A percentile compares a stretch with the other conserved stretches of the same genome.
Conservation (phyloP, 805 yeast species). For the Hermanozyma aechmeae region DNA sequence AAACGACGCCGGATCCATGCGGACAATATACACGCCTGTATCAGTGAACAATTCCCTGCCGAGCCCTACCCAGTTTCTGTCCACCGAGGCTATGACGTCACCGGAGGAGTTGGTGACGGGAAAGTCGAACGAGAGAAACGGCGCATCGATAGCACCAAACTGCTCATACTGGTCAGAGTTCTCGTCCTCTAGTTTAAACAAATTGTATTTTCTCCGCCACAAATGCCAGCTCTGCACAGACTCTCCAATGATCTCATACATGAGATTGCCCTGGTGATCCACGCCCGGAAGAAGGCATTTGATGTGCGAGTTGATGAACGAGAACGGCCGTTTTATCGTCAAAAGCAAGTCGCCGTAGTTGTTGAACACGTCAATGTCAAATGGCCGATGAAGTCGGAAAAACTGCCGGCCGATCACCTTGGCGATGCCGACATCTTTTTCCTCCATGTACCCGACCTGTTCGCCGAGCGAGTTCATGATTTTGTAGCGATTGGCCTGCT, state of each 20-base stretch:
- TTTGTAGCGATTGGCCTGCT: conserved; percentile 77
- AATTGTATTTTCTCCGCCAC: conserved; percentile 83
- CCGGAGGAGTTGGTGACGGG: conserved; percentile 57
- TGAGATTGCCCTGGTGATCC: conserved; percentile 22
- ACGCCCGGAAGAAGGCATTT: conserved; percentile 57
- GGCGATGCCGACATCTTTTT: conserved; percentile 62
- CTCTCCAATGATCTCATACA: conserved; percentile 62
- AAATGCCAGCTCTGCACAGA: conserved; percentile 89
- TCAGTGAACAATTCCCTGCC: conserved; percentile 92
- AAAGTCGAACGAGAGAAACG: conserved; percentile 79
- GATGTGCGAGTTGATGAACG: conserved; percentile 82
- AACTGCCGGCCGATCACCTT: conserved; percentile 76
- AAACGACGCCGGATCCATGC: conserved; percentile 72
- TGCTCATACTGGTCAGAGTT: conserved; percentile 48
- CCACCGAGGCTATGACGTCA: conserved; percentile 63
- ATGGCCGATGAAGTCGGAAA: conserved; percentile 80
- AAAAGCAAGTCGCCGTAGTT: conserved; percentile 48
- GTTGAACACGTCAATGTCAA: conserved; percentile 63
- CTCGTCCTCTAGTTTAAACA: conserved; percentile 47
- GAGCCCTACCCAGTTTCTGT: conserved; percentile 91
- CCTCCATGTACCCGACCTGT: conserved; percentile 72
- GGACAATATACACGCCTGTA: conserved; percentile 81
- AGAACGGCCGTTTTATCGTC: conserved; percentile 74
- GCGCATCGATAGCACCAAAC: conserved; percentile 82
- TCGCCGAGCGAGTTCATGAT: conserved; percentile 68